Base-by-base conservation (phyloP, 768 basidiomycete genomes). In the Amanita subjunquillea region DNA sequence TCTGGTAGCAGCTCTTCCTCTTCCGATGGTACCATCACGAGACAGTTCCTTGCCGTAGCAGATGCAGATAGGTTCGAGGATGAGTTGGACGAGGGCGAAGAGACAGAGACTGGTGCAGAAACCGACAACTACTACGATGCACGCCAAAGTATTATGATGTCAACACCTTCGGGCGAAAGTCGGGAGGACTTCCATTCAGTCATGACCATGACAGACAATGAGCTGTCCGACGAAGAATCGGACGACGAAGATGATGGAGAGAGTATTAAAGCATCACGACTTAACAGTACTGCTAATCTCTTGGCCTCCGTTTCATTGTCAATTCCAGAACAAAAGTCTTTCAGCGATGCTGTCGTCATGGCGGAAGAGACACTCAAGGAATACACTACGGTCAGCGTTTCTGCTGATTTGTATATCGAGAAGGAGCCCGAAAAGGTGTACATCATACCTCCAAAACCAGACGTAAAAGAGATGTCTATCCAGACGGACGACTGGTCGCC, bases 41-140 rank as follows among this genome's bases (percentile, higher is more conserved):
- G 66, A 17, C 61, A 56, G 42, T 78, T 68, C 67, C 57, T 74
- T 57, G 62, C 64, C 25, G 60, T 54, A 8, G 44, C 53, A 22
- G 57, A 46, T 34, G 60, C 32, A 29, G 37, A 57, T n/a, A 62
- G 56, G 9, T 42, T 57, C 37, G 67, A 66, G 4, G 56, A 57
- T 27, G 62, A 57, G 7, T 49, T 59, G 45, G 64, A 59, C 12
- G 69, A 69, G 2, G 71, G 63, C n/a, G 64, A 62, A 6, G 57
- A 63, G 34, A 57, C 61, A 9, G 82, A 83, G 67, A 84, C 83
- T 0, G 86, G 82, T 40, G 75, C 76, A 1, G 85, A 82, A 47
- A 78, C 79, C 32, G 87, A 83, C 15, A 81, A 90, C 54, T 91
- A 87, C 59, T 73, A 83, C 1, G 91, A 94, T 63, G 93, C 91